phyloP scores from a whole-genome alignment of 805 yeast species.

The Saccharomycopsis oosterbeekiorum region DNA sequence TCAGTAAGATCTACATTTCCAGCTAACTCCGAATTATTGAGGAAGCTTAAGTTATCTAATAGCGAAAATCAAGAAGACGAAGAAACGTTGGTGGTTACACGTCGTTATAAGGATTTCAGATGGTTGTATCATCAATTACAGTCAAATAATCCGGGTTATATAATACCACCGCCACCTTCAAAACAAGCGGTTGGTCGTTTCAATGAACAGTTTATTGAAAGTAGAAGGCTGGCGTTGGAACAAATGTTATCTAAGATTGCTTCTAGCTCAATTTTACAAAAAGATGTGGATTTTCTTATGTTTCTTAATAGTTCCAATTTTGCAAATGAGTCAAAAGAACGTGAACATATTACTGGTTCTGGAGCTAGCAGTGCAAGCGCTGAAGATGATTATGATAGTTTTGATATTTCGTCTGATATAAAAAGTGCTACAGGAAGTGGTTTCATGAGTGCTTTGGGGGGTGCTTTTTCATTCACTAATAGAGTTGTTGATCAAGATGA shows the following conservation, averaged over 20 bases:
- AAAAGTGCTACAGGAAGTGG: conserved; percentile 35
- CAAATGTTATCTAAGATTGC: conserved; percentile 75
- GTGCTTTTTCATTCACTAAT: conserved; percentile 48
- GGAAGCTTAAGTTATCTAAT: conserved; percentile 20
- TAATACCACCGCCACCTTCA: conserved; percentile 93
- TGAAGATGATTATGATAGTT: conserved; percentile 28
- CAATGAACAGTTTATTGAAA: conserved; percentile 82
- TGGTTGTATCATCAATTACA: conserved; percentile 90
- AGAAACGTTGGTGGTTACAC: conserved; percentile 50
- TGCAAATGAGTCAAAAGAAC: conserved; percentile 52
- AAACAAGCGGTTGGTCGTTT: conserved; percentile 90
- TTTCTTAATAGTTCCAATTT: conserved; percentile 73
- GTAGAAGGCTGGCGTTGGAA: conserved; percentile 74
- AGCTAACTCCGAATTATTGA: conserved; percentile 32
- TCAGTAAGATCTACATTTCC: conserved; percentile 47
- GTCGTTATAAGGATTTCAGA: conserved; percentile 86
- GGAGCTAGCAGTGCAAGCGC: conserved; percentile 36
- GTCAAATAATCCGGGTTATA: conserved; percentile 77
- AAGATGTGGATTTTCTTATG: conserved; percentile 66
- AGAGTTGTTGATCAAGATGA: conserved; percentile 72
- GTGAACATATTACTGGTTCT: conserved; percentile 52
- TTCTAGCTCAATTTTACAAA: conserved; percentile 42
- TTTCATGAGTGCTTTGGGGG: conserved; percentile 58
- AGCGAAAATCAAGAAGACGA: conserved; percentile 24
- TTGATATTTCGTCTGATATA: conserved; percentile 25